Percentiles rank a stretch among this genome's conserved stretches.
Evolutionary conservation across 2,329 filamentous ascomycete species (phyloP).

Genomic region (Aureobasidium sp.): DNA sequence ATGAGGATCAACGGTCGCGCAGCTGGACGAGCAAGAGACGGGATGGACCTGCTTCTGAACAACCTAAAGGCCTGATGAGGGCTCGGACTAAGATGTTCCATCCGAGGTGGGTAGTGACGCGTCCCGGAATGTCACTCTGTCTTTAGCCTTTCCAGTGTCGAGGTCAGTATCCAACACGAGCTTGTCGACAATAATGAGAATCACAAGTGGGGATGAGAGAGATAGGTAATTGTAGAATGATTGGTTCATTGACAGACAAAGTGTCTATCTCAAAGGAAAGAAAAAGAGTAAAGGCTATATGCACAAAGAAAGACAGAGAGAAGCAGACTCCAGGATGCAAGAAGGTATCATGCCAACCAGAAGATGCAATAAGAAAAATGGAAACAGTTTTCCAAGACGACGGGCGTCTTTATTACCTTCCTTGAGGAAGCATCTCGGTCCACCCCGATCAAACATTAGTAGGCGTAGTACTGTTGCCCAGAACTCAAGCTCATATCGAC

Average conservation of each 20-base stretch:
- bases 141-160: neutral
- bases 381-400: slow-evolving; percentile 4
- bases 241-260: slow-evolving; percentile 1
- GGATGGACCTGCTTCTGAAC: neutral
- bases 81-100: neutral
- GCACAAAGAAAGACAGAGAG: slow-evolving; percentile 11
- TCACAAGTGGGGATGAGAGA: neutral
- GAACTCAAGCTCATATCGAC: neutral
- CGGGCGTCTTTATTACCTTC: slow-evolving; percentile 10
- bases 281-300: slow-evolving; percentile 12
- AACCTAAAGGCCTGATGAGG: neutral
- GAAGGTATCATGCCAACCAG: slow-evolving; percentile 10
- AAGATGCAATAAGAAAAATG: slow-evolving; percentile 9
- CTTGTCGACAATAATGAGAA: neutral
- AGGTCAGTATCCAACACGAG: neutral
- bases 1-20: neutral
- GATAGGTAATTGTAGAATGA: neutral
- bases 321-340: slow-evolving; percentile 12
- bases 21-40: neutral
- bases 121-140: neutral
- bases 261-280: neutral
- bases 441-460: slow-evolving; percentile 12
- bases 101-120: neutral
- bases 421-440: neutral
- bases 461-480: slow-evolving; percentile 9